Evolutionary conservation across 106 monocot genomes (phyloP).

Genomic region (Allium fistulosum): DNA sequence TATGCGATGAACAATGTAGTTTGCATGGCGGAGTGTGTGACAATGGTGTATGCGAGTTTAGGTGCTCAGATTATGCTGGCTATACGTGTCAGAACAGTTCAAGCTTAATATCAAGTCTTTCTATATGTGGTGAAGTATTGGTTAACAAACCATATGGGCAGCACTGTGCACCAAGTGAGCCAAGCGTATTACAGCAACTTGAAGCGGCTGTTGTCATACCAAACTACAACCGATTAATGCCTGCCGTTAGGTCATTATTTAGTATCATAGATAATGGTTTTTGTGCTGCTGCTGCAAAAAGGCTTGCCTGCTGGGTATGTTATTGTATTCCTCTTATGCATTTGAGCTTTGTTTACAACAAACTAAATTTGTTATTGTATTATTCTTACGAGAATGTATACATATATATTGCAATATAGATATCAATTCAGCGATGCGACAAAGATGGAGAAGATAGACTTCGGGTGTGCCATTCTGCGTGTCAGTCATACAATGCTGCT

Average conservation of each 20-base stretch:
- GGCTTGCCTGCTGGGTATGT: constrained; percentile 93
- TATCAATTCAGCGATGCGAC: constrained; percentile 93
- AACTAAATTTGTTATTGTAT: background rate
- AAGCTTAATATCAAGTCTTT: constrained; percentile 57
- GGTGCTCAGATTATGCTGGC: constrained; percentile 98
- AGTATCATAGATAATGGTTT: constrained; percentile 69
- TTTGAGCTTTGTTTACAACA: background rate
- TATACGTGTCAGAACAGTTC: constrained; percentile 98
- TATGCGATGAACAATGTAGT: constrained; percentile 98
- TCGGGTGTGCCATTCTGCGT: constrained; percentile 94
- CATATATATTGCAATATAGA: constrained; percentile 27
- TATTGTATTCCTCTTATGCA: background rate
- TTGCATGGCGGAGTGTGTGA: constrained; percentile 98
- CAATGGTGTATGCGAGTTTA: constrained; percentile 94
- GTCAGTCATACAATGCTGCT: constrained; percentile 72
- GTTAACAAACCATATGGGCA: constrained; percentile 56
- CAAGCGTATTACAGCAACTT: constrained; percentile 86
- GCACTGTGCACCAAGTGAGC: constrained; percentile 92
- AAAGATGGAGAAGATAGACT: constrained; percentile 94
- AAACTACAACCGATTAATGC: constrained; percentile 88
- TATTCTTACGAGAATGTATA: background rate
- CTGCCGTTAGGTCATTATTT: constrained; percentile 55
- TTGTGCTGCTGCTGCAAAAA: constrained; percentile 87
- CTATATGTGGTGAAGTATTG: constrained; percentile 79
- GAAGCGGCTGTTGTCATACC: constrained; percentile 88